These are phyloP conservation scores for Suaeda aralocaspica DNA, from an alignment of 148 eudicot species.

Conservation along the genomic window DNA sequence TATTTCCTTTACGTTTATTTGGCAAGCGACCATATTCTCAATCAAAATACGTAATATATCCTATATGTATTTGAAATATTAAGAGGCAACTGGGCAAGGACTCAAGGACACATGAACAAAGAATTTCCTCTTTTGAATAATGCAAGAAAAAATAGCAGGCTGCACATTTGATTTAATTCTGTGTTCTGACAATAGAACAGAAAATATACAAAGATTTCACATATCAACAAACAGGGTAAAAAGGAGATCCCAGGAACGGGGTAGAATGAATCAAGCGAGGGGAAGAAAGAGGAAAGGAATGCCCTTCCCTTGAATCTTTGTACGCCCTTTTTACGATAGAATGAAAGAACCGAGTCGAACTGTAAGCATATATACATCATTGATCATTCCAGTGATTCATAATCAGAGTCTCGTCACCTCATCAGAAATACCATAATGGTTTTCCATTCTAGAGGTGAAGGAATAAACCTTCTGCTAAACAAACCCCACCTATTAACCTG, in stretches of 20 bases:
- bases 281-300: neutral
- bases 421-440: neutral
- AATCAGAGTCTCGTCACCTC: neutral
- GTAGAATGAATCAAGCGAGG: constrained; percentile 3
- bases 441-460: constrained; percentile 1
- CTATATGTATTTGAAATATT: no score
- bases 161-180: constrained; percentile 23
- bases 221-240: neutral
- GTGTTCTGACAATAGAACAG: neutral
- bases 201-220: constrained; percentile 11
- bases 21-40: no score
- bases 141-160: neutral
- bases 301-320: constrained; percentile 13
- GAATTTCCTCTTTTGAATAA: neutral
- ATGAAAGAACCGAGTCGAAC: constrained; percentile 7
- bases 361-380: constrained; percentile 22
- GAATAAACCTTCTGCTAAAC: neutral
- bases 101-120: neutral
- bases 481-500: constrained; percentile 2
- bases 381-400: constrained; percentile 19
- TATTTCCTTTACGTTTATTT: no score
- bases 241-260: neutral
- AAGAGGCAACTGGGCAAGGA: no score
- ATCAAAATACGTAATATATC: no score
- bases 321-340: neutral